Evolutionary conservation across 75 land plant species (phyloP).

Genomic region (Adiantum capillusveneris): DNA sequence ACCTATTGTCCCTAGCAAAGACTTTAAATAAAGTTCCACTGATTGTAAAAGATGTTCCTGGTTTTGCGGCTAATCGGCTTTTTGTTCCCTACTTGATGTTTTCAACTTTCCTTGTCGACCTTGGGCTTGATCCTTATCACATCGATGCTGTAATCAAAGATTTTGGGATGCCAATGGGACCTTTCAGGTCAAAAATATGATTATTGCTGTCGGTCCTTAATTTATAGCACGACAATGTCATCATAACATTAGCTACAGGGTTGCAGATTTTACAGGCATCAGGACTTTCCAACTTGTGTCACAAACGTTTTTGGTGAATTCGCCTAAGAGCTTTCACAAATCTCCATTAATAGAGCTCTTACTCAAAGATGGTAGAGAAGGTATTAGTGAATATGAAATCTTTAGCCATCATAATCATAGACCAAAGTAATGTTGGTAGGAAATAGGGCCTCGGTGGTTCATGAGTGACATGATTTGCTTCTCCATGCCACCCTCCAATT

Average conservation of each 20-base stretch:
- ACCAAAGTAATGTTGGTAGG: too few relatives aligned
- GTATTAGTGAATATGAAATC: too few relatives aligned
- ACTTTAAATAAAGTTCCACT: conserved; percentile 34
- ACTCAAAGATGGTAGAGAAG: too few relatives aligned
- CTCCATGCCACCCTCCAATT: too few relatives aligned
- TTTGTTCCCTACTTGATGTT: conserved; percentile 38
- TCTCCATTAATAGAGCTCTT: too few relatives aligned
- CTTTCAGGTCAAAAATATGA: conserved; percentile 21
- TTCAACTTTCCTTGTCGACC: conserved; percentile 26
- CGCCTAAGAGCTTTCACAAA: background rate
- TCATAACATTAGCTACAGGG: too few relatives aligned
- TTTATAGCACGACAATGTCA: too few relatives aligned
- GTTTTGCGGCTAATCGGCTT: conserved; percentile 44
- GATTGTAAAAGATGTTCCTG: conserved; percentile 35
- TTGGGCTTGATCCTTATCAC: conserved; percentile 33
- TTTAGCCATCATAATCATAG: too few relatives aligned
- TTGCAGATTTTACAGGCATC: background rate
- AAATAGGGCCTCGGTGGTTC: too few relatives aligned
- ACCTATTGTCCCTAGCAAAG: conserved; percentile 38
- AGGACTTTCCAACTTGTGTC: conserved; percentile 1
- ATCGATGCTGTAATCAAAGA: conserved; percentile 30
- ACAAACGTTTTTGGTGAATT: background rate
- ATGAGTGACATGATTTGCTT: too few relatives aligned
- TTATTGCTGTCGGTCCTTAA: too few relatives aligned
- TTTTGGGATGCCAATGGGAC: conserved; percentile 53